Evolutionary conservation across 148 eudicot genomes (phyloP), one percentile per base, ranked within the genome.

Genomic region (Amaranthus hypochondriacus): DNA sequence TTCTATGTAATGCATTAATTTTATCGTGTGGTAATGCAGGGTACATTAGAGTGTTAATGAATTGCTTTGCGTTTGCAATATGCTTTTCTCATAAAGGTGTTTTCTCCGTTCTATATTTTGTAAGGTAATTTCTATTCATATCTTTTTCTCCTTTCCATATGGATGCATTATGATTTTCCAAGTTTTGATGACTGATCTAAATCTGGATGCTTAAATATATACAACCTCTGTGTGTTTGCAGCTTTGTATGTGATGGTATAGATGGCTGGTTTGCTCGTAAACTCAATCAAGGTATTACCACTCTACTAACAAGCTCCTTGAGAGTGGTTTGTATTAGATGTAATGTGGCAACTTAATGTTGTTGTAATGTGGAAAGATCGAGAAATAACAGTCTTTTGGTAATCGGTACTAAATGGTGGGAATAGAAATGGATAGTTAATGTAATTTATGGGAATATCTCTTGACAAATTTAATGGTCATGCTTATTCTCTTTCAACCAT

Each of bases 261-360:
- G 98, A 93, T 86, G 98, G 98, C 56, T 91, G 91, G 92, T 91
- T 93, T 86, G 98, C 97, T 69, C 98, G 98, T 63, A 93, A 89
- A 81, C 88, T 90, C 81, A 93, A 91, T 81, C 98, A 93, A 88
- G 98, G 96, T 93, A 83, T 56, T 81, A 18, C 21, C 39, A 28
- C 39, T 28, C 39, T 28, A 28, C 39, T 28, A 28, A 28, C 39
- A 28, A 28, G 39, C 39, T 28, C 39, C 2, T 28, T 2, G 39
- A 28, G 39, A 28, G 39, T 28, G 39, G 39, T 28, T 28, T 28
- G 39, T 28, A 28, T 28, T 2, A 28, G 39, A 28, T 28, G 39
- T 28, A 28, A 28, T 28, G 39, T 28, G 39, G 39, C 39, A 28
- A 28, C 39, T 28, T 28, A 28, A 0, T 28, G 39, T 28, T 28